Percentiles rank a stretch among this genome's conserved stretches.
Conservation (phyloP, 1,139 yeast genomes). For the Kodamaea sp. region DNA sequence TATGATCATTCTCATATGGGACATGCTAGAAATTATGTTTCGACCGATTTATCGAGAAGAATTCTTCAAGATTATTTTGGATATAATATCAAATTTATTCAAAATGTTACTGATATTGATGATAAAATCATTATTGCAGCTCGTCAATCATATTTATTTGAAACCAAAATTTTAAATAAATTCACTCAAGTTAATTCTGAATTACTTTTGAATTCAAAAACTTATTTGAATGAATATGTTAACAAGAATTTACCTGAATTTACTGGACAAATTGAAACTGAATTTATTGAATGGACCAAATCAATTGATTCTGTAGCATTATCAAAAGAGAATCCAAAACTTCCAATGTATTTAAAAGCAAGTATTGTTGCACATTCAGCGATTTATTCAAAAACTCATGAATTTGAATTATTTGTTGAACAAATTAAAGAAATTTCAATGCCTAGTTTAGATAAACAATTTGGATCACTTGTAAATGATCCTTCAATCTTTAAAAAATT, state of each 20-base stretch:
- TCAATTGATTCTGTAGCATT: constrained; percentile 47
- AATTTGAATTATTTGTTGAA: constrained; percentile 39
- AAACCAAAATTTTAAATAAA: constrained; percentile 44
- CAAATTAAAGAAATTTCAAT: constrained; percentile 69
- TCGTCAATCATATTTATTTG: constrained; percentile 80
- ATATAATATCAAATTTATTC: constrained; percentile 80
- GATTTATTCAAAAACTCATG: constrained; percentile 20
- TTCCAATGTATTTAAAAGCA: constrained; percentile 79
- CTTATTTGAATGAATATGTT: constrained; percentile 49
- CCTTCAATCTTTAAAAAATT: constrained; percentile 78
- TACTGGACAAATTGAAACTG: constrained; percentile 23
- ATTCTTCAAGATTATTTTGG: constrained; percentile 88
- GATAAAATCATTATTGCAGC: constrained; percentile 95
- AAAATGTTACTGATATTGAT: constrained; percentile 96
- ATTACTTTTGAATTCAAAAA: constrained; percentile 36
- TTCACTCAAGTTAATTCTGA: constrained; percentile 30
- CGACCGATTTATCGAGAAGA: constrained; percentile 89
- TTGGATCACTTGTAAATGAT: constrained; percentile 76
- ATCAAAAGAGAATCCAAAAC: constrained; percentile 65
- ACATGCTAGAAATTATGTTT: constrained; percentile 96
- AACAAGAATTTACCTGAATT: constrained; percentile 55
- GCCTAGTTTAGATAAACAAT: constrained; percentile 65
- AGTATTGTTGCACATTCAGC: constrained; percentile 51
- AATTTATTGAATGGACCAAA: constrained; percentile 51
- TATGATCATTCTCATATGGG: constrained; percentile 98